phyloP scores from a whole-genome alignment of 257 asterid genomes.

The Lycium barbarum region DNA sequence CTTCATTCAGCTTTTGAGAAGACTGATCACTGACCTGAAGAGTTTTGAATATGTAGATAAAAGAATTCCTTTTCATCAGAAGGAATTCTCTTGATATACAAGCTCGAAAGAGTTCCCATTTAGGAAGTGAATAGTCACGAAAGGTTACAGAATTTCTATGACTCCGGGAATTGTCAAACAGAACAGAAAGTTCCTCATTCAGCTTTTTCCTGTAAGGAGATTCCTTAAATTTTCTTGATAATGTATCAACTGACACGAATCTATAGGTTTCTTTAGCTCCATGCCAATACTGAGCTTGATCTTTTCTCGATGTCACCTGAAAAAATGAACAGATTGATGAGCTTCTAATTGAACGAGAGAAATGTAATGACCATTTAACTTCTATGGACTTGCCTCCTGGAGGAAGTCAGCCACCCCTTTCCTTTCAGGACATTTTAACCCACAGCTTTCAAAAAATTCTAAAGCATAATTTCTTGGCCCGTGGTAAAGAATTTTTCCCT shows the following conservation, averaged over 20 bases:
- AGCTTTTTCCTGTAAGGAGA: constrained; percentile 46
- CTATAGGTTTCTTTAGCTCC: constrained; percentile 40
- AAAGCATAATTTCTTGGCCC: constrained; percentile 45
- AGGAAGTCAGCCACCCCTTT: constrained; percentile 62
- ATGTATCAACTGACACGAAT: constrained; percentile 47
- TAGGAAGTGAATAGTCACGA: constrained; percentile 52
- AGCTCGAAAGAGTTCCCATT: constrained; percentile 51
- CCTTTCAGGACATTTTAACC: constrained; percentile 60
- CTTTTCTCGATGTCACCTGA: constrained; percentile 58
- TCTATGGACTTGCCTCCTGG: constrained; percentile 51
- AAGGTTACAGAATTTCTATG: constrained; percentile 48
- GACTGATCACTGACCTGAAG: constrained; percentile 48
- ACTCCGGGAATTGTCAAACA: constrained; percentile 50
- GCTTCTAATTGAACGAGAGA: not conserved
- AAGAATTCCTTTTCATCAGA: constrained; percentile 60
- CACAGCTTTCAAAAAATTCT: constrained; percentile 51
- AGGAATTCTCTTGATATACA: constrained; percentile 64
- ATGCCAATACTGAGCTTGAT: constrained; percentile 65
- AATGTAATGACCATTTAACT: not conserved
- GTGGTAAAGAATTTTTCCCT: constrained; percentile 54
- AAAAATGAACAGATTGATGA: constrained; percentile 22
- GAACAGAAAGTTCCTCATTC: constrained; percentile 43
- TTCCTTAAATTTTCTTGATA: constrained; percentile 48
- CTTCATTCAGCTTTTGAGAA: no score
- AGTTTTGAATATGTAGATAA: constrained; percentile 50